Percentiles rank a stretch among this genome's conserved stretches.
Evolutionary conservation across 208 protist genomes (phyloP).

Genomic region (Trypanosoma melophagium): DNA sequence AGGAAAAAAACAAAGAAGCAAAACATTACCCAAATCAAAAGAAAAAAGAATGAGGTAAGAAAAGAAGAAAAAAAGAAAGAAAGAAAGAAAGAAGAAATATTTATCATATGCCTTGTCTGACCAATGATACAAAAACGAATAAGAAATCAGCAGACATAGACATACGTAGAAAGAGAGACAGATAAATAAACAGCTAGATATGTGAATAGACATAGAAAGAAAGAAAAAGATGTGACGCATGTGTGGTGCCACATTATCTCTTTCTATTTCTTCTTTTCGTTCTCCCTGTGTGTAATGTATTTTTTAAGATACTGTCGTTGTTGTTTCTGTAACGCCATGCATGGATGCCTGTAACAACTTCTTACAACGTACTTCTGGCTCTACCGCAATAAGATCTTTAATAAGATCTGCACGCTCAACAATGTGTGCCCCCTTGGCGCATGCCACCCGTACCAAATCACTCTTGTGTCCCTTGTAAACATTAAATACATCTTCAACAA

Average conservation of each 20-base stretch:
- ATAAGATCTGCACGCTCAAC: constrained; percentile 72
- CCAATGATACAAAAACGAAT: too few species aligned
- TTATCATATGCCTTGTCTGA: too few species aligned
- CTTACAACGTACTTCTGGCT: constrained; percentile 78
- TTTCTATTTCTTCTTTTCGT: constrained; percentile 1
- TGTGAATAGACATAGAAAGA: constrained; percentile 1
- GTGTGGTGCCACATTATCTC: not conserved
- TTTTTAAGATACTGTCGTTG: constrained; percentile 2
- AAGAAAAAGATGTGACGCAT: not conserved
- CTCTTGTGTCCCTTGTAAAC: constrained; percentile 71
- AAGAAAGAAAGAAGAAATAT: too few species aligned
- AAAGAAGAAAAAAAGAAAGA: too few species aligned
- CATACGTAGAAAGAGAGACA: too few species aligned
- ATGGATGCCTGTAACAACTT: constrained; percentile 46
- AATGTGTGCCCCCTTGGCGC: constrained; percentile 82
- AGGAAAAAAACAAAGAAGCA: too few species aligned
- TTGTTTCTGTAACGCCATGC: not conserved
- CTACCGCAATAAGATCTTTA: constrained; percentile 56
- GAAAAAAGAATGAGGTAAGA: too few species aligned
- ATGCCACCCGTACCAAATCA: constrained; percentile 85
- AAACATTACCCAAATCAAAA: too few species aligned
- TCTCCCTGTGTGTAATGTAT: not conserved
- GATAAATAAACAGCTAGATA: too few species aligned
- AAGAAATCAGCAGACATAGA: too few species aligned
- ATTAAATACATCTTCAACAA: constrained; percentile 79